Evolutionary conservation across 768 basidiomycete species (phyloP).

Genomic region (Amanita jacksonii): DNA sequence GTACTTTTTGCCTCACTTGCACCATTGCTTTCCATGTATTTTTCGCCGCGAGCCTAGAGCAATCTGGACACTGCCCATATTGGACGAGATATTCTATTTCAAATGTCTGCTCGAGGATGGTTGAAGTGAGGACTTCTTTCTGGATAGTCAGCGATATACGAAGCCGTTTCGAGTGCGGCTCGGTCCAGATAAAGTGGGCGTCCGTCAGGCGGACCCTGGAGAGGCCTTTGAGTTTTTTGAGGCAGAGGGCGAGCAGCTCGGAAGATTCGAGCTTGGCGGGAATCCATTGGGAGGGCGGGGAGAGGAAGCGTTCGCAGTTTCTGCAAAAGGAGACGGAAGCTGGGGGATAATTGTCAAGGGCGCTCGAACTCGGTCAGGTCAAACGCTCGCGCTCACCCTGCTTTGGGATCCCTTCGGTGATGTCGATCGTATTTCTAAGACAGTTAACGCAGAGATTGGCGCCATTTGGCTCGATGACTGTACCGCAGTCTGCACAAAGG

Average conservation of each 20-base stretch:
- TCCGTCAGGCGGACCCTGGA: conserved; percentile 95
- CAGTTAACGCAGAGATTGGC: conserved; percentile 89
- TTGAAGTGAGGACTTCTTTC: conserved; percentile 94
- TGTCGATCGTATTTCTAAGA: conserved; percentile 90
- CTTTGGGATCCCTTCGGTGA: conserved; percentile 96
- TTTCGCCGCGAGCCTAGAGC: conserved; percentile 90
- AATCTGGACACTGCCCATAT: conserved; percentile 91
- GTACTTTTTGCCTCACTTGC: conserved; percentile 97
- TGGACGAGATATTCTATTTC: conserved; percentile 95
- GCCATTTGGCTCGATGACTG: conserved; percentile 83
- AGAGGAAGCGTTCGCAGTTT: conserved; percentile 93
- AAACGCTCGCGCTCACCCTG: conserved; percentile 64
- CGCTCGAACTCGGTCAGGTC: not conserved
- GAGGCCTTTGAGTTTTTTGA: conserved; percentile 91
- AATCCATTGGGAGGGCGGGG: conserved; percentile 83
- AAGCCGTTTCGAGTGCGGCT: conserved; percentile 91
- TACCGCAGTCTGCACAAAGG: conserved; percentile 88
- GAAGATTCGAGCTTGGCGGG: conserved; percentile 83
- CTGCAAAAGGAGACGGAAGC: conserved; percentile 89
- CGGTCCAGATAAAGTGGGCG: conserved; percentile 98
- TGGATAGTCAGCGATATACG: conserved; percentile 94
- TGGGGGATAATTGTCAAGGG: conserved; percentile 24
- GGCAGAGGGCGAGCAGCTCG: conserved; percentile 87
- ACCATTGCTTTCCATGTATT: conserved; percentile 98
- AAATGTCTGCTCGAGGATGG: conserved; percentile 95